Evolutionary conservation across 257 asterid genomes (phyloP).

Genomic region (Nicotiana tomentosiformis): DNA sequence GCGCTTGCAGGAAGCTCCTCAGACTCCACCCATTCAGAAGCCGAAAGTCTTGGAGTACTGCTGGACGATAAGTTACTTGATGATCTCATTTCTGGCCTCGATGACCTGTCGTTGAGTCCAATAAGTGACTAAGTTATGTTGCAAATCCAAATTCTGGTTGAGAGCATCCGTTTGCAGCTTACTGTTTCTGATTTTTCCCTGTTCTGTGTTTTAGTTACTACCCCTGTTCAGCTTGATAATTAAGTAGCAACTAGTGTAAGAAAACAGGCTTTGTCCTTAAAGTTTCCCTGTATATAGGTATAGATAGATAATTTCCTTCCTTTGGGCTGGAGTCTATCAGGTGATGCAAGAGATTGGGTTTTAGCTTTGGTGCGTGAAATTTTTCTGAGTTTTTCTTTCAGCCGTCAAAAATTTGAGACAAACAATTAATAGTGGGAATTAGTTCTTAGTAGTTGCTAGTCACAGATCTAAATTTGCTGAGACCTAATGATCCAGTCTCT

Average conservation of each 20-base stretch:
- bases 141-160: slow-evolving; percentile 6
- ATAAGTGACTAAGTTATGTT: background rate
- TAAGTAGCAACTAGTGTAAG: background rate
- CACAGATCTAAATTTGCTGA: background rate
- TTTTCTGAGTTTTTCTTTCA: background rate
- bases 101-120: slow-evolving; percentile 44
- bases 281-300: background rate
- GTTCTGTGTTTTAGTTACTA: background rate
- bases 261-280: background rate
- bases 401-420: background rate
- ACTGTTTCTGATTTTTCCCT: background rate
- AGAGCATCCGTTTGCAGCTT: background rate
- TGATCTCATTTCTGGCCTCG: slow-evolving; percentile 49
- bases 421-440: background rate
- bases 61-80: slow-evolving; percentile 27
- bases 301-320: background rate
- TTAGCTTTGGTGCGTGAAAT: background rate
- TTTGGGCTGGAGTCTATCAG: background rate
- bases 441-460: background rate
- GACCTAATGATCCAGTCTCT: background rate
- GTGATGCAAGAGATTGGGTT: background rate
- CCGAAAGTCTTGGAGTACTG: slow-evolving; percentile 20
- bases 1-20: slow-evolving; percentile 21
- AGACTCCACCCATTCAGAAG: slow-evolving; percentile 16
- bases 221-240: background rate